phyloP scores from a whole-genome alignment of 2,329 filamentous ascomycete genomes.

The Penicillium sp. region DNA sequence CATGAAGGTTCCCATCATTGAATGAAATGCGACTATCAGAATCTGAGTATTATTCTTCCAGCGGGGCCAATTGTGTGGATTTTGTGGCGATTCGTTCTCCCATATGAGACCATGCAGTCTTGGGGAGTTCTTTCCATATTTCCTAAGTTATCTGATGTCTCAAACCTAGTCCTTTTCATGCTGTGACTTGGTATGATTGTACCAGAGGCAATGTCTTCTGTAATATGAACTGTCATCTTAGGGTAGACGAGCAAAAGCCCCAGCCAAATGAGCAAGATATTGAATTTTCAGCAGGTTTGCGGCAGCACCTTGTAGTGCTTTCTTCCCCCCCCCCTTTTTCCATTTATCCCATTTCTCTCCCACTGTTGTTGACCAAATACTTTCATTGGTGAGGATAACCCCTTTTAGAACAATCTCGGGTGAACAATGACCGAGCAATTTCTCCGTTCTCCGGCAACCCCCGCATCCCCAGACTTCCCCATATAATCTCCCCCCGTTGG shows the following conservation, averaged over 20 bases:
- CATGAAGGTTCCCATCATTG: constrained; percentile 57
- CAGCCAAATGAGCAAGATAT: too few species aligned
- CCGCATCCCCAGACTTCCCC: constrained; percentile 2
- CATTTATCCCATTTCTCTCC: neutral
- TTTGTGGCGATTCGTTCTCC: constrained; percentile 5
- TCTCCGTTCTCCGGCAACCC: constrained; percentile 16
- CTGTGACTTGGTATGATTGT: neutral
- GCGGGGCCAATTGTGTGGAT: constrained; percentile 26
- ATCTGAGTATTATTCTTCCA: constrained; percentile 42
- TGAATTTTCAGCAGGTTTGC: neutral
- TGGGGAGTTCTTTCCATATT: constrained; percentile 3
- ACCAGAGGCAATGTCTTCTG: too few species aligned
- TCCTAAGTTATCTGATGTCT: constrained; percentile 18
- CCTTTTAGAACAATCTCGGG: constrained; percentile 9
- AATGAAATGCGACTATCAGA: constrained; percentile 55
- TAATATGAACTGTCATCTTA: neutral
- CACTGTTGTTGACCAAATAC: too few species aligned
- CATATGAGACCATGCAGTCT: neutral
- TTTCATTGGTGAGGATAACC: neutral
- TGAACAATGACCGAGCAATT: constrained; percentile 20
- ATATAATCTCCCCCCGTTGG: constrained; percentile 3
- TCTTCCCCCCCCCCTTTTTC: too few species aligned
- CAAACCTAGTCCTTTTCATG: constrained; percentile 8
- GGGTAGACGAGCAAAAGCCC: too few species aligned
- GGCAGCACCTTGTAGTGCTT: neutral